Evolutionary conservation across 225 moss, liverwort and hornwort genomes (phyloP).

Genomic region (Takakia lepidozioides): DNA sequence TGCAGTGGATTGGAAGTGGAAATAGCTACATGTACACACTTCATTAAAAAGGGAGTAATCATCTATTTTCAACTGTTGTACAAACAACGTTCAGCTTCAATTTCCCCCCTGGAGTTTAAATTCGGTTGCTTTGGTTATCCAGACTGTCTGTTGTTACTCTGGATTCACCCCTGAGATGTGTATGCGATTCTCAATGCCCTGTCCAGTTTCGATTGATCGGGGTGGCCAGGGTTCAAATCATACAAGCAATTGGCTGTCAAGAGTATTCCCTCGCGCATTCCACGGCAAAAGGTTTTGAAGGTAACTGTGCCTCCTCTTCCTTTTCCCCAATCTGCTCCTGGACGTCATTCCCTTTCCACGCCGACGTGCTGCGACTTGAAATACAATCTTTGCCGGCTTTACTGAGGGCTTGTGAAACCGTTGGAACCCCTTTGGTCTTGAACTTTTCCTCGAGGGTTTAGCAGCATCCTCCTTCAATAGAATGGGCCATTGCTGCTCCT

Average conservation of each 20-base stretch:
- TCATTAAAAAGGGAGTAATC: no score
- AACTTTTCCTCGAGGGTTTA: no score
- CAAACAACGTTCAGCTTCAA: no score
- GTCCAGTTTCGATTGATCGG: neutral
- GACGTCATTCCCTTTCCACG: constrained; percentile 8
- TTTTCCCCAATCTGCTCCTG: constrained; percentile 18
- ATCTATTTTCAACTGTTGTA: no score
- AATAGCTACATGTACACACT: no score
- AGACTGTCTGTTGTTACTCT: no score
- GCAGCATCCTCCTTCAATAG: constrained; percentile 7
- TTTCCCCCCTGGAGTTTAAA: no score
- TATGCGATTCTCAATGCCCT: no score
- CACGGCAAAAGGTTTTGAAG: constrained; percentile 4
- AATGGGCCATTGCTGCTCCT: constrained; percentile 11
- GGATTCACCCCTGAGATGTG: no score
- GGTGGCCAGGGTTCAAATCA: neutral
- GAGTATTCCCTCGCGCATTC: constrained; percentile 7
- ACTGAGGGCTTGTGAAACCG: constrained; percentile 7
- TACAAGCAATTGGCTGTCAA: constrained; percentile 19
- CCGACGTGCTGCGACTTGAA: constrained; percentile 20
- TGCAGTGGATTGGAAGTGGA: no score
- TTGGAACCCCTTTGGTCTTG: no score
- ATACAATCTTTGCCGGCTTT: constrained; percentile 10
- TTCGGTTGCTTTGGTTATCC: no score
- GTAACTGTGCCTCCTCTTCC: constrained; percentile 16